Conservation (phyloP, 805 yeast species). For the Saturnispora mendoncae region DNA sequence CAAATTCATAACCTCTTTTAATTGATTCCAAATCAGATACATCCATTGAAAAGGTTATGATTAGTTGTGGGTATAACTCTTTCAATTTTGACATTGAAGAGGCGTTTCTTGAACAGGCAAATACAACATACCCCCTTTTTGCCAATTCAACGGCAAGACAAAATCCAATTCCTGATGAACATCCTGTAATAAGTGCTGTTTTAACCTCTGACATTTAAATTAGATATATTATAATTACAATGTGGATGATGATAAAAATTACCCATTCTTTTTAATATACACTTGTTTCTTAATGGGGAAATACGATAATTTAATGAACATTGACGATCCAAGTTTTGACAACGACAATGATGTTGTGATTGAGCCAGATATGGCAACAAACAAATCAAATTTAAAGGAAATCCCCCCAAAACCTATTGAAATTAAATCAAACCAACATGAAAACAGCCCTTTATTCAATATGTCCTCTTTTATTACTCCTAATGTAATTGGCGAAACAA, state of each 20-base stretch:
- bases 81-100: constrained; percentile 47
- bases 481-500: constrained; percentile 20
- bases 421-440: constrained; percentile 7
- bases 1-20: constrained; percentile 32
- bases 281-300: neutral
- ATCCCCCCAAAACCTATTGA: constrained; percentile 6
- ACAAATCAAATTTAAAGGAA: neutral
- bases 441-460: constrained; percentile 19
- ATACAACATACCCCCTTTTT: constrained; percentile 42
- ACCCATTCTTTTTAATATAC: neutral
- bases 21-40: constrained; percentile 47
- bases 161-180: constrained; percentile 52
- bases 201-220: constrained; percentile 9
- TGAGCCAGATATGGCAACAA: constrained; percentile 26
- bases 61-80: constrained; percentile 30
- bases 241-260: too few relatives aligned
- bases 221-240: too few relatives aligned
- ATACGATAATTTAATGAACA: neutral
- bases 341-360: constrained; percentile 28
- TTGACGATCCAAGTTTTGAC: neutral
- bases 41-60: constrained; percentile 45
- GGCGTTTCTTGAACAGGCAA: constrained; percentile 65
- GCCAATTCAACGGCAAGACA: constrained; percentile 38
- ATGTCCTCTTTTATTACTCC: constrained; percentile 31
- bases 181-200: constrained; percentile 49